phyloP scores from a whole-genome alignment of 2,329 filamentous ascomycete genomes.

The Fusarium verticillioides region DNA sequence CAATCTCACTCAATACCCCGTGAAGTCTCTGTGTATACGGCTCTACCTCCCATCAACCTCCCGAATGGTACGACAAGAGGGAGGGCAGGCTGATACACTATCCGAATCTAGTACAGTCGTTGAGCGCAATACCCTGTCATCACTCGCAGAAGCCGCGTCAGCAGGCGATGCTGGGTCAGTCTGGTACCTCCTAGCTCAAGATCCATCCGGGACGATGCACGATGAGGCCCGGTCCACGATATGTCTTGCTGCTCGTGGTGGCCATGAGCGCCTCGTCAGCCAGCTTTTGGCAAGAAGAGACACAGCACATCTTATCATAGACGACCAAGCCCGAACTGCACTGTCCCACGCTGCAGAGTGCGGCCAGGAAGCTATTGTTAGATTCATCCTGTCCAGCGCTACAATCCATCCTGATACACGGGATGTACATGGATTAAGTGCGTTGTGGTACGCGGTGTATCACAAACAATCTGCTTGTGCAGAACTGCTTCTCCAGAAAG shows the following conservation, averaged over 20 bases:
- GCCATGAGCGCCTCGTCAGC: background rate
- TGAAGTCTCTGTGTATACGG: background rate
- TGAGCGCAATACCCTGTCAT: fast-evolving
- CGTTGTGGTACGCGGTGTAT: background rate
- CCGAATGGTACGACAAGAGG: fast-evolving
- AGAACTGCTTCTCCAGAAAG: background rate
- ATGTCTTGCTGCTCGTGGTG: conserved; percentile 1
- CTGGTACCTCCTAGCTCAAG: background rate
- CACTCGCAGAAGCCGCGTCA: background rate
- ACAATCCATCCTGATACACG: background rate
- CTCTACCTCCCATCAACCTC: fast-evolving
- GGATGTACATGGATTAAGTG: fast-evolving
- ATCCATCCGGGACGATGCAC: fast-evolving
- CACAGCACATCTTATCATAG: background rate
- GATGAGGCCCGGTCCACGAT: background rate
- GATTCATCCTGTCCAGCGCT: background rate
- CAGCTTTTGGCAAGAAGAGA: conserved; percentile 12
- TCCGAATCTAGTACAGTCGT: fast-evolving
- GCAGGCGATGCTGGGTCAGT: background rate
- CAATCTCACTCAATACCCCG: background rate
- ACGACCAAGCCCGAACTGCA: background rate
- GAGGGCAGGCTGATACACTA: fast-evolving
- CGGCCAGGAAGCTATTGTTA: background rate
- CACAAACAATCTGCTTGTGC: fast-evolving
- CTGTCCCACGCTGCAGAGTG: conserved; percentile 8